A percentile compares a stretch with the other conserved stretches of the same genome.
These are phyloP conservation scores for Aspergillus ruber DNA, from an alignment of 2,329 filamentous ascomycete species.

Conservation along the genomic window DNA sequence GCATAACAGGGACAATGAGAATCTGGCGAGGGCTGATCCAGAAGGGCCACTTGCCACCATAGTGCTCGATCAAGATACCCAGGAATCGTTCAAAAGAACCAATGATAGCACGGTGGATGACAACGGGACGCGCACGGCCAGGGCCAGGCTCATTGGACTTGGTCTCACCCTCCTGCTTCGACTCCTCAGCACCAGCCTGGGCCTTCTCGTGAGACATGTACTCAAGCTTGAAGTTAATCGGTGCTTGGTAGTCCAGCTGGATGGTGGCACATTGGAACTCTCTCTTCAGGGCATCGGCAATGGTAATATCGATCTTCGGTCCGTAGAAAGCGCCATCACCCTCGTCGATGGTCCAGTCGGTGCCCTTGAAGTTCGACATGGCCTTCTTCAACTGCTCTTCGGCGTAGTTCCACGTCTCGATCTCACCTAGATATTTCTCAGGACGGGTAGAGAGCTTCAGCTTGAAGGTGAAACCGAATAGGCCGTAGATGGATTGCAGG, in stretches of 20 bases:
- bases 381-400: constrained; percentile 74
- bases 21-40: constrained; percentile 48
- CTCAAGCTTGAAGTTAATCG: constrained; percentile 78
- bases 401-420: constrained; percentile 82
- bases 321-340: constrained; percentile 98
- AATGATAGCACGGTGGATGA: constrained; percentile 47
- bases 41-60: constrained; percentile 48
- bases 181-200: constrained; percentile 46
- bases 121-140: constrained; percentile 45
- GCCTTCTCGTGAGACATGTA: constrained; percentile 67
- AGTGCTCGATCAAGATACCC: constrained; percentile 46
- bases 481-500: constrained; percentile 68
- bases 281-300: constrained; percentile 77
- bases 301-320: constrained; percentile 96
- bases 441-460: constrained; percentile 86
- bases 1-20: constrained; percentile 47
- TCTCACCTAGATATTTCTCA: constrained; percentile 81
- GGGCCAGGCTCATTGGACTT: constrained; percentile 30
- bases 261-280: constrained; percentile 90
- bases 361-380: constrained; percentile 68
- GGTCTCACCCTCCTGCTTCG: constrained; percentile 35
- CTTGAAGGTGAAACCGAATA: constrained; percentile 86
- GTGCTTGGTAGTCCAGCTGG: constrained; percentile 84
- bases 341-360: constrained; percentile 82
- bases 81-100: constrained; percentile 48